A percentile compares a stretch with the other conserved stretches of the same genome.
These are phyloP conservation scores for Cryptococcus sp. DNA, from an alignment of 1,284 basidiomycete genomes.

Conservation along the genomic window DNA sequence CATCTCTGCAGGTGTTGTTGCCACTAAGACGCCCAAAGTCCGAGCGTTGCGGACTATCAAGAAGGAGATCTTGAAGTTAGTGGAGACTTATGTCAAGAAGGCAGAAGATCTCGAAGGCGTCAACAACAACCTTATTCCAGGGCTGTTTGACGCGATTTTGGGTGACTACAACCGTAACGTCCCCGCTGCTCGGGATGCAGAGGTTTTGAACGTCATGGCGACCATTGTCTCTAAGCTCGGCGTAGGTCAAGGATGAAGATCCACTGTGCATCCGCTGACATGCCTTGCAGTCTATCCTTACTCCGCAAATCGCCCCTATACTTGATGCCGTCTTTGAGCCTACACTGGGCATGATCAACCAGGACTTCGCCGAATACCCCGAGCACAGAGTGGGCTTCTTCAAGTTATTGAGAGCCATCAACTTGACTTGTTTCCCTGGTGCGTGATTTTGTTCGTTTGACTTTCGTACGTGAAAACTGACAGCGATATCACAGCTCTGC, in stretches of 20 bases:
- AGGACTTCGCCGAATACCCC: slow-evolving; percentile 97
- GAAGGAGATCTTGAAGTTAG: slow-evolving; percentile 95
- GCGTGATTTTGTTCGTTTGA: slow-evolving; percentile 25
- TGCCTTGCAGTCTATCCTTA: slow-evolving; percentile 67
- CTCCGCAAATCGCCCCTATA: slow-evolving; percentile 93
- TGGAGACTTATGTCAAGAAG: slow-evolving; percentile 97
- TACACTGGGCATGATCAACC: slow-evolving; percentile 98
- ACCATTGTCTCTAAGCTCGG: slow-evolving; percentile 89
- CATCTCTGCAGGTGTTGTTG: slow-evolving; percentile 69
- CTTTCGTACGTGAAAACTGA: slow-evolving; percentile 1
- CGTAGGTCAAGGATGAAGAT: slow-evolving; percentile 57
- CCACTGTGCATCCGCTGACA: neutral
- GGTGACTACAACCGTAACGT: slow-evolving; percentile 97
- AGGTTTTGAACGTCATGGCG: slow-evolving; percentile 97
- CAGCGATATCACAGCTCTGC: slow-evolving; percentile 62
- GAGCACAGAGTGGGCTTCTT: slow-evolving; percentile 98
- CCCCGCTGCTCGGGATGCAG: slow-evolving; percentile 89
- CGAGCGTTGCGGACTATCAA: slow-evolving; percentile 94
- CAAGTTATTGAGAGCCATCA: slow-evolving; percentile 91
- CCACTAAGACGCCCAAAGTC: slow-evolving; percentile 97
- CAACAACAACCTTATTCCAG: slow-evolving; percentile 90
- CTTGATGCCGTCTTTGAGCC: slow-evolving; percentile 98
- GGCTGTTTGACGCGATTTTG: slow-evolving; percentile 92
- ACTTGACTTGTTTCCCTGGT: slow-evolving; percentile 95
- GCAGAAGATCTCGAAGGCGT: slow-evolving; percentile 94